Conservation (phyloP, 2,329 filamentous ascomycete genomes). For the Fusarium nodosum region DNA sequence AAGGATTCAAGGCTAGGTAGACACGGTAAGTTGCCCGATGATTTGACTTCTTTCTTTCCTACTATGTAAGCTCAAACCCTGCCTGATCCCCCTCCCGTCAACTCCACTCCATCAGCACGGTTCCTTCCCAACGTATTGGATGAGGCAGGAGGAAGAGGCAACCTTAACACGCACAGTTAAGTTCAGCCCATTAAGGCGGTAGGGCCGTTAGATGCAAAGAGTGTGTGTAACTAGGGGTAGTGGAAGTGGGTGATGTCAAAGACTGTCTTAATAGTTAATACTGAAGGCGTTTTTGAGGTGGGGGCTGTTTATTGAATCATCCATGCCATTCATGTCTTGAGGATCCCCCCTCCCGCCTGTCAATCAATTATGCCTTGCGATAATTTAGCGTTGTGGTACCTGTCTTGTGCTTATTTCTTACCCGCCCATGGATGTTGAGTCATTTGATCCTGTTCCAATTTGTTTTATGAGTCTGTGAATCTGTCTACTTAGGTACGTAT, state of each 20-base stretch:
- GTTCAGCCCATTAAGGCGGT: constrained; percentile 14
- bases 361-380: constrained; percentile 26
- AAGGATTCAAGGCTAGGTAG: constrained; percentile 4
- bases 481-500: not conserved
- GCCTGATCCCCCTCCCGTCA: constrained; percentile 10
- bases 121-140: constrained; percentile 1
- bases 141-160: constrained; percentile 15
- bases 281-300: constrained; percentile 14
- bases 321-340: constrained; percentile 6
- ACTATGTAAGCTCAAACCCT: constrained; percentile 14
- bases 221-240: not conserved
- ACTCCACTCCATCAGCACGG: constrained; percentile 15
- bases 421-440: not conserved
- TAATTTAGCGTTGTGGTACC: constrained; percentile 3
- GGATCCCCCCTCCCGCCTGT: not conserved
- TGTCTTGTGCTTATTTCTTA: constrained; percentile 11
- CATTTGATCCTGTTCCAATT: not conserved
- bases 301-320: constrained; percentile 24
- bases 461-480: not conserved
- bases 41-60: constrained; percentile 11
- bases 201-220: not conserved
- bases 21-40: not conserved
- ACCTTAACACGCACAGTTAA: constrained; percentile 22
- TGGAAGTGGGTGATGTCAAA: constrained; percentile 1
- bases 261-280: not conserved